phyloP scores from a whole-genome alignment of 257 asterid genomes.

The Ligustrum vulgare region DNA sequence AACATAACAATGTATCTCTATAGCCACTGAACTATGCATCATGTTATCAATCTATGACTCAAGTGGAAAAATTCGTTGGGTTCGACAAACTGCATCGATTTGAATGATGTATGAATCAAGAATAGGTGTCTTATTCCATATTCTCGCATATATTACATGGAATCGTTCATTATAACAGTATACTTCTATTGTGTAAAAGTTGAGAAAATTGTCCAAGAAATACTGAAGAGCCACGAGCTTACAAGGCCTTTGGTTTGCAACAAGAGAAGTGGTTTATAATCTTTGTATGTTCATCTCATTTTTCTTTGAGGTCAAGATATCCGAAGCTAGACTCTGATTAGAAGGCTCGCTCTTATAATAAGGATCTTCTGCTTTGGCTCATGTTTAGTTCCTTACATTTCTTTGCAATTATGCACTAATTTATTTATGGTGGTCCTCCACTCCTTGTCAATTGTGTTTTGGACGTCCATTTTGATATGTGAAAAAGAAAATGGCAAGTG shows the following conservation, averaged over 20 bases:
- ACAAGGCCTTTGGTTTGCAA: conserved; percentile 59
- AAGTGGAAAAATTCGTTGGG: too few relatives aligned
- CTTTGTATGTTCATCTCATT: too few relatives aligned
- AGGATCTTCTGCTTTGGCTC: not conserved
- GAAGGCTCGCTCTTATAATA: not conserved
- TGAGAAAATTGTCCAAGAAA: conserved; percentile 57
- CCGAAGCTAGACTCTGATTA: conserved; percentile 27
- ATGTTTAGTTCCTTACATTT: not conserved
- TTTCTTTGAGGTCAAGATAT: too few relatives aligned
- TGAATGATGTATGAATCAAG: too few relatives aligned
- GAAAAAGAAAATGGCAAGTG: conserved; percentile 10
- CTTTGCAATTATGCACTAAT: not conserved
- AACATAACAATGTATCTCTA: too few relatives aligned
- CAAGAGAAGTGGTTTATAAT: conserved; percentile 38
- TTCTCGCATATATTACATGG: not conserved
- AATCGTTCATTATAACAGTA: conserved; percentile 5
- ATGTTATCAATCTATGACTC: too few relatives aligned
- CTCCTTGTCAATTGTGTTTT: not conserved
- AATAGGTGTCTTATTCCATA: too few relatives aligned
- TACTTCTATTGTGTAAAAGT: conserved; percentile 39
- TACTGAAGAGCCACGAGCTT: conserved; percentile 61
- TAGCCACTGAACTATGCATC: too few relatives aligned
- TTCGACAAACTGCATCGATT: too few relatives aligned
- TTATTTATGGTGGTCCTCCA: too few relatives aligned
- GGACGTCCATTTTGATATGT: not conserved